These are phyloP conservation scores for Spergularia bocconei DNA, from an alignment of 148 eudicot species.

Conservation along the genomic window DNA sequence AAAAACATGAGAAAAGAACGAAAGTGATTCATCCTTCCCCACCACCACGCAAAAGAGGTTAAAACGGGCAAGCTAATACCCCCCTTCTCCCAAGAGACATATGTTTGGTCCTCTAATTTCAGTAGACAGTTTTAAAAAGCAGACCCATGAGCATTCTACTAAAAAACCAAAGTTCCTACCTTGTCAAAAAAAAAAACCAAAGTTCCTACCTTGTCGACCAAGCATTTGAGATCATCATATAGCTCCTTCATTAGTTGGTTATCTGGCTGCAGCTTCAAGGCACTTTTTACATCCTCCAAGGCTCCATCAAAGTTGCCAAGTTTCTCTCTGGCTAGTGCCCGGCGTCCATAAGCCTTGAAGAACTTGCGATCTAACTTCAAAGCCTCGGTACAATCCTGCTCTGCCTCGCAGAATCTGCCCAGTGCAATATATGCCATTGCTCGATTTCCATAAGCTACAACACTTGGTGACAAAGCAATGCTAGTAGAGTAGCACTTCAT, in stretches of 20 bases:
- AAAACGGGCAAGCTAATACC: no score
- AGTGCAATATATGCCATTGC: conserved; percentile 83
- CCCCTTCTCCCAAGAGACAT: no score
- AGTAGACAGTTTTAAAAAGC: no score
- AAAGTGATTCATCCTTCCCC: no score
- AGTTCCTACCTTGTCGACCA: conserved; percentile 61
- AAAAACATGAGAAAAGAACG: no score
- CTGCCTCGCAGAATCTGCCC: conserved; percentile 72
- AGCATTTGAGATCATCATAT: conserved; percentile 52
- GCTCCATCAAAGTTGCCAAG: conserved; percentile 67
- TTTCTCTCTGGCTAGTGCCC: conserved; percentile 78
- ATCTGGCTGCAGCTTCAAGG: conserved; percentile 70
- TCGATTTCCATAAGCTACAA: conserved; percentile 79
- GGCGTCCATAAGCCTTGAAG: conserved; percentile 77
- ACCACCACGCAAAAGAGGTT: no score
- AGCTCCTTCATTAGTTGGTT: conserved; percentile 69
- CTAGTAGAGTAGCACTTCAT: conserved; percentile 81
- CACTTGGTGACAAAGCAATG: conserved; percentile 74
- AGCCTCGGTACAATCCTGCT: conserved; percentile 87
- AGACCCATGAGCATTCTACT: no score
- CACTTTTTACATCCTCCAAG: conserved; percentile 75
- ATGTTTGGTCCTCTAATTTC: no score
- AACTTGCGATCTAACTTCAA: conserved; percentile 72
- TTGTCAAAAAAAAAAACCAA: no score
- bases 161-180: conserved; percentile 24